A percentile compares a stretch with the other conserved stretches of the same genome.
These are phyloP conservation scores for Eragrostis curvula DNA, from an alignment of 176 grass and related monocot genomes.

Conservation along the genomic window DNA sequence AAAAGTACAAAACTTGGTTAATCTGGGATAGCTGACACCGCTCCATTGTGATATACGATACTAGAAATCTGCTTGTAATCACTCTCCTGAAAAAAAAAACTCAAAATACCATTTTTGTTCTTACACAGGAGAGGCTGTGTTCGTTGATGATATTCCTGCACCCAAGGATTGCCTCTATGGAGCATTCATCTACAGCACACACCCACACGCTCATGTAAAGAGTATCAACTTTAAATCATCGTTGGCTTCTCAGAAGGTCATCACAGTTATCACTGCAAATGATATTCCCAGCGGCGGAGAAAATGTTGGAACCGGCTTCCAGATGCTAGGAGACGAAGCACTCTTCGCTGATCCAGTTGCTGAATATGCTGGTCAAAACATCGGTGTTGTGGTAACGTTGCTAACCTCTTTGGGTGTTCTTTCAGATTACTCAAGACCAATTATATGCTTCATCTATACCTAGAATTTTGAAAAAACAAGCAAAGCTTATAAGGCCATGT, in stretches of 20 bases:
- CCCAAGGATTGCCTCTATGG: constrained; percentile 90
- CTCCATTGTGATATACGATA: not conserved
- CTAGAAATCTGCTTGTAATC: not conserved
- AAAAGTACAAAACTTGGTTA: not conserved
- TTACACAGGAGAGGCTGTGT: constrained; percentile 81
- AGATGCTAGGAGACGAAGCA: constrained; percentile 56
- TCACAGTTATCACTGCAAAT: constrained; percentile 61
- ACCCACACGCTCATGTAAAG: constrained; percentile 66
- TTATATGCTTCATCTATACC: not conserved
- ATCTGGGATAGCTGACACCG: constrained; percentile 3
- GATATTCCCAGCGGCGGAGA: constrained; percentile 73
- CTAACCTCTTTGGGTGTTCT: not conserved
- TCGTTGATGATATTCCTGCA: constrained; percentile 84
- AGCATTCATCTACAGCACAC: constrained; percentile 87
- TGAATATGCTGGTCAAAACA: constrained; percentile 79
- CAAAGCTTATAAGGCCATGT: constrained; percentile 5
- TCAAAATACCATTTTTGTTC: constrained; percentile 3
- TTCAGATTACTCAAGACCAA: not conserved
- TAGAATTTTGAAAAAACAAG: not conserved
- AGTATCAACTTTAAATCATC: constrained; percentile 56
- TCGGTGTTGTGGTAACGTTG: constrained; percentile 76
- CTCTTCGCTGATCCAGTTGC: constrained; percentile 67
- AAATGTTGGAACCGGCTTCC: constrained; percentile 54
- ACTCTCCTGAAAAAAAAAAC: constrained; percentile 20
- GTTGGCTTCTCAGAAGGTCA: constrained; percentile 67